A percentile compares a stretch with the other conserved stretches of the same genome.
Conservation (phyloP, 129 eudicot species). For the Solidago caesia region DNA sequence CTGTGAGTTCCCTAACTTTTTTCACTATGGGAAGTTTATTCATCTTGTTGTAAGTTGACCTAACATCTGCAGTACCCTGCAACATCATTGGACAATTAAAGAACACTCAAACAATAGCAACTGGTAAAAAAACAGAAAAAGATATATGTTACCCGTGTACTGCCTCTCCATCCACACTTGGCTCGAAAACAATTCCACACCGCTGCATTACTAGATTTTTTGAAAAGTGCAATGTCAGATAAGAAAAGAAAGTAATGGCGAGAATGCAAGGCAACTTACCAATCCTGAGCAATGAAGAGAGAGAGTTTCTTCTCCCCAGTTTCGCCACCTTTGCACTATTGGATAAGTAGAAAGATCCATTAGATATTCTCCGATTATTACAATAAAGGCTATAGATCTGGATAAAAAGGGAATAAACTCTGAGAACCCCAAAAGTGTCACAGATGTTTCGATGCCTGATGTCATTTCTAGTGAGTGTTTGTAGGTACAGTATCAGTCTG, state of each 20-base stretch:
- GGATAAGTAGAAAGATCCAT: slow-evolving; percentile 8
- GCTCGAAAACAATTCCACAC: slow-evolving; percentile 69
- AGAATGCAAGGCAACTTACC: slow-evolving; percentile 38
- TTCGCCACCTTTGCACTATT: slow-evolving; percentile 73
- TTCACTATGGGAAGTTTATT: slow-evolving; percentile 36
- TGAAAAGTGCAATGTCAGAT: neutral
- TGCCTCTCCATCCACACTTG: slow-evolving; percentile 77
- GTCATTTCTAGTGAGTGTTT: too few species aligned
- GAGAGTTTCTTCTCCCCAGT: slow-evolving; percentile 53
- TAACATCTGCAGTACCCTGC: slow-evolving; percentile 58
- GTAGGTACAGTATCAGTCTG: too few species aligned
- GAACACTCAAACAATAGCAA: slow-evolving; percentile 10
- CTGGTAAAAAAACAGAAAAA: neutral
- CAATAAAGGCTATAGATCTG: neutral
- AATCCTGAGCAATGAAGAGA: slow-evolving; percentile 49
- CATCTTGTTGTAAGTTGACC: slow-evolving; percentile 44
- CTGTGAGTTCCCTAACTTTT: slow-evolving; percentile 38
- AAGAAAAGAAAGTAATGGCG: slow-evolving; percentile 5
- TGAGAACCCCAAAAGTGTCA: too few species aligned
- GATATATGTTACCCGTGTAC: slow-evolving; percentile 43
- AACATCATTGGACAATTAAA: slow-evolving; percentile 16
- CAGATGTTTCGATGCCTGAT: too few species aligned
- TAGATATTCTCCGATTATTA: neutral
- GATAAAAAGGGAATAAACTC: too few species aligned
- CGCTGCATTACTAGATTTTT: slow-evolving; percentile 46